Base-by-base conservation (phyloP, 2,329 filamentous ascomycete species). In the Alternaria burnsii region DNA sequence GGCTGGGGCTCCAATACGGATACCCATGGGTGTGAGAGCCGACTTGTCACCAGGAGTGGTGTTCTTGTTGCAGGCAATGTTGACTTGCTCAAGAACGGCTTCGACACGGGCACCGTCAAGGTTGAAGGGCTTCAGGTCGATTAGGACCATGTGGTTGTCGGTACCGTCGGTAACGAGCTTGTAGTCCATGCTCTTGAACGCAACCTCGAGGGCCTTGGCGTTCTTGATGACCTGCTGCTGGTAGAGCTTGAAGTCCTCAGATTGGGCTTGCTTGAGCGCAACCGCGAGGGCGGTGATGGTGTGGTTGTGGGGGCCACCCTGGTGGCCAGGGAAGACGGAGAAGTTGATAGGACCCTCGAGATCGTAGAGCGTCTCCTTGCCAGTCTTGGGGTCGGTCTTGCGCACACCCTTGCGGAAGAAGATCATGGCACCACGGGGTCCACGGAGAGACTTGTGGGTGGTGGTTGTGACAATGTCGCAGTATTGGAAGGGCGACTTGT, bases 51-150 rank as follows among this genome's bases (percentile, higher is more conserved):
- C 95, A 1, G 95, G 95, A 0, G 97, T 94, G 8, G 95, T 97
- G 83, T 99, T 99, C 87, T 99, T 99, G 86, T 99, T 99, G 77
- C 92, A 91, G n/a, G 95, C 95, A 53, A 98, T 94, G 71, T 94
- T 94, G 68, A 96, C 93, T 47, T 97, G 88, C 79, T 97, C 94
- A 24, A 97, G 86, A 16, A 97, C 89, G 47, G 93, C 89, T 83
- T 97, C 94, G 14, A 97, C 93, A 54, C 94, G 90, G 24, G 91
- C 91, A 69, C 94, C 94, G 75, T 99, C 95, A 62, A 99, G 89
- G 59, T 86, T 86, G 77, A 95, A 91, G 38, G 92, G 89, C 83
- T 97, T 97, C 52, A 99, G 87, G 79, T 99, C 95, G 50, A 95
- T 85, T 18, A 99, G 87, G 11, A 99, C 91, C 66, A 99, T 89